These are phyloP conservation scores for Zostera marina DNA, from an alignment of 116 monocot species.

Conservation along the genomic window DNA sequence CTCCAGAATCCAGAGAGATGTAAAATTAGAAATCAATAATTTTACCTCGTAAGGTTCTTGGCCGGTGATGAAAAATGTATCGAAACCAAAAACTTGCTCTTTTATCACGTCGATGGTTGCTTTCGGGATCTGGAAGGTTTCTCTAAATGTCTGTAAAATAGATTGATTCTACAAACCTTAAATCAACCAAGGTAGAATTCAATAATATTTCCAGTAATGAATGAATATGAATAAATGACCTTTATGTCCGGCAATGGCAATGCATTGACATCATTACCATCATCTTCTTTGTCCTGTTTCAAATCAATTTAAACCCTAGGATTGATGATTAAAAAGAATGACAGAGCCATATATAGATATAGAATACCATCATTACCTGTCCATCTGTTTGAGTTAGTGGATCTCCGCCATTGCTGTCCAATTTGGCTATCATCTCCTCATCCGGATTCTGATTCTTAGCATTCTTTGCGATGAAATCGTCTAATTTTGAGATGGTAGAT, in stretches of 20 bases:
- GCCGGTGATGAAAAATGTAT: constrained; percentile 82
- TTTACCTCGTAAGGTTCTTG: constrained; percentile 88
- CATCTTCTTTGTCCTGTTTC: constrained; percentile 33
- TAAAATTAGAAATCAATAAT: neutral
- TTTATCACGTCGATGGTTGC: constrained; percentile 53
- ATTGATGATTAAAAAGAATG: neutral
- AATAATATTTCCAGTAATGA: neutral
- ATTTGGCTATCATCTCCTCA: too few species aligned
- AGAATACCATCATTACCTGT: constrained; percentile 1
- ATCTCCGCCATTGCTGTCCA: neutral
- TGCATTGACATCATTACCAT: constrained; percentile 43
- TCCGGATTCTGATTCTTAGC: neutral
- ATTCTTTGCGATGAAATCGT: neutral
- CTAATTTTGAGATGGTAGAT: neutral
- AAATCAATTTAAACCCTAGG: constrained; percentile 13
- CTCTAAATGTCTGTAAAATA: constrained; percentile 50
- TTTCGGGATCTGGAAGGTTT: constrained; percentile 67
- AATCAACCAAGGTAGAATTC: neutral
- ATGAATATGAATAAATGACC: constrained; percentile 19
- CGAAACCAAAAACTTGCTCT: constrained; percentile 94
- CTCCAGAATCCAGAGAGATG: neutral
- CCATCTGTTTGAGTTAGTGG: constrained; percentile 1
- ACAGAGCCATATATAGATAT: neutral
- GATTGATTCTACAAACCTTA: constrained; percentile 4
- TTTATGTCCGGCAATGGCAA: constrained; percentile 83